Evolutionary conservation across 2,329 filamentous ascomycete genomes (phyloP), one percentile per base, ranked within the genome.

Genomic region (Cladosporium cucumerinum): DNA sequence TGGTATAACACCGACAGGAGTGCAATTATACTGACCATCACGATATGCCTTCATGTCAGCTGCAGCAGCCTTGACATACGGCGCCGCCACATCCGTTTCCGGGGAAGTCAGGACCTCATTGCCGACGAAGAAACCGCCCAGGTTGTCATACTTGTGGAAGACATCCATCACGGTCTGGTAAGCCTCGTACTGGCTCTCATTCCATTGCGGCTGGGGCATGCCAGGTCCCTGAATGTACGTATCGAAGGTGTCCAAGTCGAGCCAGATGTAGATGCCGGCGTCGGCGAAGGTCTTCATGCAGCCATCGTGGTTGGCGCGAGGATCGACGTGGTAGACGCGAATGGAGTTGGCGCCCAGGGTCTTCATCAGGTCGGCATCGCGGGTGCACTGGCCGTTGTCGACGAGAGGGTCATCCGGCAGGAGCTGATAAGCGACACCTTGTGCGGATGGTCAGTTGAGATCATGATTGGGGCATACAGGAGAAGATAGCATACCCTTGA

Each of bases 21-120:
- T 16, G 10, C 92, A 89, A 78, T 94, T 95, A 8, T 84, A 84
- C 80, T 93, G 90, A 61, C 81, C 79, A 72, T 91, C 84, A 65
- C 91, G 85, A 79, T 96, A 93, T 7, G 87, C 86, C 80, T 96
- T 96, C 81, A 96, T 83, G 76, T 96, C 92, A 67, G 89, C 86
- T 54, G 87, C 85, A 30, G 92, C 90, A 58, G 92, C 89, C 78
- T 96, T 93, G 79, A 96, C 87, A 75, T 89, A 96, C 2, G 92
- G 91, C 10, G 92, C 92, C 34, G 89, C 89, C 28, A 78, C 74
- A n/a, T 84, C 85, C 66, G 84, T 82, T 59, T 82, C 70, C 75
- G 78, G 72, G 54, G 80, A 81, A 48, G 89, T 89, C 72, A 96
- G 75, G 51, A 95, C 89, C 77, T 97, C 93, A 74, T 97, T 97